Percentiles rank a stretch among this genome's conserved stretches.
These are phyloP conservation scores for Senna siamea DNA, from an alignment of 306 rosid genomes.

Conservation along the genomic window DNA sequence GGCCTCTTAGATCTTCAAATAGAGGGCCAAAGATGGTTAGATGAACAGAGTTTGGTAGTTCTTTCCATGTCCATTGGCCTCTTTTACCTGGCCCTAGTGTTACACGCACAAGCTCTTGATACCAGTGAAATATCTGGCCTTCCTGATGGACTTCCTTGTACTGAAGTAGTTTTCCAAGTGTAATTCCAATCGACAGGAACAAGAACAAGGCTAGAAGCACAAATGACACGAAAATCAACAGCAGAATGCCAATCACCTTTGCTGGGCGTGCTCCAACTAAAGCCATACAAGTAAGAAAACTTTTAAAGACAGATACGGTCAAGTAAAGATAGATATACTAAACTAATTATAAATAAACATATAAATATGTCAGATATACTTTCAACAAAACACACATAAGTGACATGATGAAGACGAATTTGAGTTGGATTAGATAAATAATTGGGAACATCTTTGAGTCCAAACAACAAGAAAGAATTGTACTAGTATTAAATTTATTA, in stretches of 20 bases:
- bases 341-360: no score
- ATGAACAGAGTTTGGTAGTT: constrained; percentile 49
- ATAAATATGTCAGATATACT: no score
- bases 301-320: no score
- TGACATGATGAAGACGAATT: no score
- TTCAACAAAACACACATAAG: no score
- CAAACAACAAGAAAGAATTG: no score
- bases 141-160: constrained; percentile 94
- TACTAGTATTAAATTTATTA: no score
- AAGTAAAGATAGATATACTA: no score
- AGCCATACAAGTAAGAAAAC: constrained; percentile 36
- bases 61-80: constrained; percentile 96
- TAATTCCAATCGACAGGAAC: constrained; percentile 85
- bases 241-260: constrained; percentile 65
- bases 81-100: constrained; percentile 91
- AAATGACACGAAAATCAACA: constrained; percentile 49
- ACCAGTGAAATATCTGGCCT: constrained; percentile 76
- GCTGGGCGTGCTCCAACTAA: constrained; percentile 64
- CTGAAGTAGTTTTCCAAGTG: constrained; percentile 84
- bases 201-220: constrained; percentile 69
- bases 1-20: constrained; percentile 92
- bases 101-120: constrained; percentile 76
- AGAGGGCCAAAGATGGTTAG: constrained; percentile 73
- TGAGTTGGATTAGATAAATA: no score
- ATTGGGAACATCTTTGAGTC: no score